Evolutionary conservation across 2,329 filamentous ascomycete genomes (phyloP).

Genomic region (Talaromyces atroroseus): DNA sequence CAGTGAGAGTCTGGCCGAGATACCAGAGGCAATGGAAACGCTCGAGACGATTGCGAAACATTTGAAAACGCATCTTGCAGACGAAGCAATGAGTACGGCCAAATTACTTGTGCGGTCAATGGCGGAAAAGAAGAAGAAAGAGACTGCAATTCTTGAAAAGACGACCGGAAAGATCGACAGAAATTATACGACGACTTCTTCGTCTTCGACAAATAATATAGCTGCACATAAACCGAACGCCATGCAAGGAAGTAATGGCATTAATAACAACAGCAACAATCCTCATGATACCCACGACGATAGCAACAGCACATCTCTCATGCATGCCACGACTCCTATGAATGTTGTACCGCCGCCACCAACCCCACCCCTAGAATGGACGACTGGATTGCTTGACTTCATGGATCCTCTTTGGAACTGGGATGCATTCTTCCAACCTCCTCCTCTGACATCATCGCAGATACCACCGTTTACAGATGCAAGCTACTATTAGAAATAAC

Average conservation of each 20-base stretch:
- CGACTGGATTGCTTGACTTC: slow-evolving; percentile 2
- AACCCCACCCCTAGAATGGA: neutral
- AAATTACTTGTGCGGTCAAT: slow-evolving; percentile 21
- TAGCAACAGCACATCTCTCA: neutral
- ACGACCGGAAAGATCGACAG: neutral
- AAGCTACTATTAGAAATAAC: neutral
- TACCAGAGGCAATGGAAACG: slow-evolving; percentile 33
- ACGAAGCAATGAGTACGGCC: slow-evolving; percentile 28
- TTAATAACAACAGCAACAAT: neutral
- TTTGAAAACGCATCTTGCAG: slow-evolving; percentile 26
- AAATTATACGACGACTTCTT: neutral
- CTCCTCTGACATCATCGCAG: neutral
- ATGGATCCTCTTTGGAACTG: slow-evolving; percentile 13
- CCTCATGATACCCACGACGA: neutral
- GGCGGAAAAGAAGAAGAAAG: slow-evolving; percentile 22
- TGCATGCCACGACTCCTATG: neutral
- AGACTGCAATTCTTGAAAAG: slow-evolving; percentile 19
- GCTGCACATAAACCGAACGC: neutral
- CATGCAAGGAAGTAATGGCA: neutral
- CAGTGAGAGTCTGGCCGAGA: slow-evolving; percentile 28
- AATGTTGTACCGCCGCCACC: neutral
- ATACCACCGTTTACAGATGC: neutral
- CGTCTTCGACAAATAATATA: neutral
- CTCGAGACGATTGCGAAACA: slow-evolving; percentile 33
- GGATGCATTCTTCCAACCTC: slow-evolving; percentile 12